Percentiles rank a stretch among this genome's conserved stretches.
Conservation (phyloP, 805 yeast species). For the Candida bentonensis region DNA sequence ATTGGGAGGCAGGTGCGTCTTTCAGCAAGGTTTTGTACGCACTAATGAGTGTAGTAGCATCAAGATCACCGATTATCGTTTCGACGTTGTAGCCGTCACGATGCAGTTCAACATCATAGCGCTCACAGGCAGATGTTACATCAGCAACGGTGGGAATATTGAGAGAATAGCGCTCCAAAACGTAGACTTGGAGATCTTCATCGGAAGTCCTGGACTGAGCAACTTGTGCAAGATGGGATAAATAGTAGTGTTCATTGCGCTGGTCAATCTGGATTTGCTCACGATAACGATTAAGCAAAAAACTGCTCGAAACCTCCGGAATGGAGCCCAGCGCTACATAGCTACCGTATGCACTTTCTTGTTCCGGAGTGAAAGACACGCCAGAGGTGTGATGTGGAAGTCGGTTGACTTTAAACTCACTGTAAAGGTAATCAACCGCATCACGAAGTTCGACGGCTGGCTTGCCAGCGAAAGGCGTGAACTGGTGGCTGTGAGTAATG, state of each 20-base stretch:
- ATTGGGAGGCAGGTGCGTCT: background rate
- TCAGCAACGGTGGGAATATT: conserved; percentile 42
- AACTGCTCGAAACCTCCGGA: background rate
- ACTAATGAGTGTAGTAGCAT: background rate
- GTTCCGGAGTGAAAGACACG: background rate
- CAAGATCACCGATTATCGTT: background rate
- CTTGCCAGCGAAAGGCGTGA: background rate
- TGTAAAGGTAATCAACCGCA: background rate
- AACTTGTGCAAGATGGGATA: background rate
- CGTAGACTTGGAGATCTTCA: conserved; percentile 30
- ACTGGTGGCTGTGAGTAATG: background rate
- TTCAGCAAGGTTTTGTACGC: background rate
- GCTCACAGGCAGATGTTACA: conserved; percentile 25
- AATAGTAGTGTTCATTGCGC: background rate
- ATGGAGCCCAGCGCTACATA: background rate
- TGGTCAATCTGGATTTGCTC: background rate
- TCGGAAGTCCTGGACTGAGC: background rate
- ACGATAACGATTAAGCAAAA: background rate
- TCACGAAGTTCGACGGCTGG: background rate
- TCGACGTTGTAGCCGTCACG: conserved; percentile 3
- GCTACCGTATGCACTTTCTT: background rate
- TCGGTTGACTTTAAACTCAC: background rate
- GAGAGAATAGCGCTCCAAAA: conserved; percentile 34
- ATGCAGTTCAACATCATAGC: conserved; percentile 5
- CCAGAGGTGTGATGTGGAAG: background rate